Evolutionary conservation across 441 rosid species (phyloP).

Genomic region (Brassica balearica): DNA sequence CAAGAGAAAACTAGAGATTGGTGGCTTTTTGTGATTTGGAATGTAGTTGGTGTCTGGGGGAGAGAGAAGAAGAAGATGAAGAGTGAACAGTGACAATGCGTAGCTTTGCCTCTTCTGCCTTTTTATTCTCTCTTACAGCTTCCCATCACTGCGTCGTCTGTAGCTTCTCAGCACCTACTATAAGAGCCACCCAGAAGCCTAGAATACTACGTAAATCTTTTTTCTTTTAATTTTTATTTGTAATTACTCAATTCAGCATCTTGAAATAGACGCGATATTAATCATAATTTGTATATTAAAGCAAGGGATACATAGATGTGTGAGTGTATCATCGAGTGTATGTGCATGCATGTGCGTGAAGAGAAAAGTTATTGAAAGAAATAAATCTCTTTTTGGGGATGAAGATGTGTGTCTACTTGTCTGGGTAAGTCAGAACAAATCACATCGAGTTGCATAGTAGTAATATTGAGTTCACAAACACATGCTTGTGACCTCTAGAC

Average conservation of each 20-base stretch:
- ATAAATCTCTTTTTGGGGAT: constrained; percentile 22
- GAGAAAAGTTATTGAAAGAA: constrained; percentile 14
- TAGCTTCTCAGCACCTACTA: constrained; percentile 36
- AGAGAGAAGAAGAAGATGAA: constrained; percentile 10
- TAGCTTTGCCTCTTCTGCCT: constrained; percentile 33
- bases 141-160: constrained; percentile 43
- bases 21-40: constrained; percentile 39
- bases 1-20: constrained; percentile 13
- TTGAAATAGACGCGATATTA: background rate
- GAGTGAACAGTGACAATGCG: constrained; percentile 42
- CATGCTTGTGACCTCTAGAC: constrained; percentile 40
- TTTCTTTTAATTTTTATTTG: background rate
- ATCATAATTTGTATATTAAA: background rate
- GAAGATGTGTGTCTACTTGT: constrained; percentile 40
- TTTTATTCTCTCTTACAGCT: constrained; percentile 34
- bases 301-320: background rate
- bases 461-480: constrained; percentile 1
- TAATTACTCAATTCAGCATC: constrained; percentile 8
- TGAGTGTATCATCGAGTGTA: constrained; percentile 1
- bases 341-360: constrained; percentile 41
- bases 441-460: constrained; percentile 40
- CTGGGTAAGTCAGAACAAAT: constrained; percentile 40
- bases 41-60: constrained; percentile 30
- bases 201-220: background rate
- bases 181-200: constrained; percentile 29